phyloP scores from a whole-genome alignment of 2,329 filamentous ascomycete species.

The Emmonsiellopsis sp. region DNA sequence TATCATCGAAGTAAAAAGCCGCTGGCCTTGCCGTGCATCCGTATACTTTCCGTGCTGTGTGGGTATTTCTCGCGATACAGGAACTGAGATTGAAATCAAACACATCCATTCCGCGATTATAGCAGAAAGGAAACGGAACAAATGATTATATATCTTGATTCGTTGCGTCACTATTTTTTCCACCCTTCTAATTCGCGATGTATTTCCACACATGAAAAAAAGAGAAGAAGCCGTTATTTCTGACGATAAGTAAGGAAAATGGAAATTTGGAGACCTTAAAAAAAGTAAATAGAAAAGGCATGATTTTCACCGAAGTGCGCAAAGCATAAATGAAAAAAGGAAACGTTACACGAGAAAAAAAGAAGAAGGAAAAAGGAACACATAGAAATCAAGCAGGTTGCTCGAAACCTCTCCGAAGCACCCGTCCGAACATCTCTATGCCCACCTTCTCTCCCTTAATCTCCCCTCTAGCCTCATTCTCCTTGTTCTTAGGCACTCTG shows the following conservation, averaged over 20 bases:
- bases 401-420: slow-evolving; percentile 80
- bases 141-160: too few species aligned
- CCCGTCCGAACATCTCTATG: slow-evolving; percentile 45
- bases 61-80: too few species aligned
- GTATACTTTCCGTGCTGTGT: too few species aligned
- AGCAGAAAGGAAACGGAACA: too few species aligned
- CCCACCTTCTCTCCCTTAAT: slow-evolving; percentile 91
- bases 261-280: not conserved
- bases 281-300: not conserved
- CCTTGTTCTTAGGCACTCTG: slow-evolving; percentile 80
- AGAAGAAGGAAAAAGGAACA: slow-evolving; percentile 8
- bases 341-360: slow-evolving; percentile 5
- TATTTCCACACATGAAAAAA: not conserved
- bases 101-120: too few species aligned
- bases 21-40: too few species aligned
- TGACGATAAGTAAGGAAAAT: not conserved
- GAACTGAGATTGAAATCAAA: too few species aligned
- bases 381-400: slow-evolving; percentile 51
- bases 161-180: too few species aligned
- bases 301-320: slow-evolving; percentile 3
- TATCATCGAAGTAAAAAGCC: too few species aligned
- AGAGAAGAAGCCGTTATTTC: not conserved
- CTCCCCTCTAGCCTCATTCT: slow-evolving; percentile 94
- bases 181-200: too few species aligned
- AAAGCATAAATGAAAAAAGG: not conserved